Evolutionary conservation across 2,329 filamentous ascomycete species (phyloP), one percentile per base, ranked within the genome.

Genomic region (Sporothrix pallida): DNA sequence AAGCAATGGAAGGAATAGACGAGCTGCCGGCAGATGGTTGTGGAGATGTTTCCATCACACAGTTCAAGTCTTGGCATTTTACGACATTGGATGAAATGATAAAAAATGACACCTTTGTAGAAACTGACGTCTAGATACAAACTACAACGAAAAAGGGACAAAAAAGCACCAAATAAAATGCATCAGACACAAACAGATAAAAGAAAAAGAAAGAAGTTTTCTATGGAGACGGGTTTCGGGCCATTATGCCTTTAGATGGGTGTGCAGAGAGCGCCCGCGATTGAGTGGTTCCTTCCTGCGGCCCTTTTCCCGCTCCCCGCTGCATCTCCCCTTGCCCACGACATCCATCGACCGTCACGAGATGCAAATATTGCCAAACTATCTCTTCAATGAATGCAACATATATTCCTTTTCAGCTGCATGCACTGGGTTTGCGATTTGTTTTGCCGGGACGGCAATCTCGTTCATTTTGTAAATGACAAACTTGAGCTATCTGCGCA

Each of bases 1-100:
- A 58, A 58, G 54, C 54, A 58, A 58, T 58, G 54, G 54, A 31
- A 31, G 54, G 54, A 58, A 58, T 58, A 58, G 17, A 58, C 54
- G 10, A 31, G 31, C 54, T 58, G 23, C 54, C 54, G 54, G 54
- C 54, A 58, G 54, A 58, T 20, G 10, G 8, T 42, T 20, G 8
- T 6, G 6, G 13, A 48, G 62, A 15, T 48, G 42, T 48, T 48
- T 46, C 42, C 5, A 23, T 46, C 42, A 12, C 48, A 7, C 48
- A 15, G 37, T 3, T 2, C 5, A 37, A 3, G 37, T 26, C 44
- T 48, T 17, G 37, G n/a, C 62, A 44, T 23, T 42, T 26, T 37
- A 3, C 31, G 31, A 37, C 31, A 37, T 37, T 37, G 31, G 31
- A 37, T 37, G 31, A 37, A 37, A 6, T 37, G 31, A 7, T 37